Evolutionary conservation across 2,329 filamentous ascomycete genomes (phyloP).

Genomic region (Canariomyces notabilis): DNA sequence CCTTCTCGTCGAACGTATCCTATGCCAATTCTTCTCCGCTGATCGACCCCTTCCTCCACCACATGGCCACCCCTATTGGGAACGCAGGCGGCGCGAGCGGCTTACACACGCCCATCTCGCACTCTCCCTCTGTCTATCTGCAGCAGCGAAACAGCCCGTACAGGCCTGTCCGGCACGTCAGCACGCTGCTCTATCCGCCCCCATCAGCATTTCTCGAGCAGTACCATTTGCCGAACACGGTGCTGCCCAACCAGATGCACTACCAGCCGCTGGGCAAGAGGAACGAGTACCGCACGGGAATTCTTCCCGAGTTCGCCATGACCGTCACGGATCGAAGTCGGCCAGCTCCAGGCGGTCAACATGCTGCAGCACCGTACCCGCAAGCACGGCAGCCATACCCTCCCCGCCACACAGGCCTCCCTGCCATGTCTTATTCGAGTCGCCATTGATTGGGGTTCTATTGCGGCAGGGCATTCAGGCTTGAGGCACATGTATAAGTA

Average conservation of each 20-base stretch:
- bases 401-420: not conserved
- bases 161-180: slow-evolving; percentile 81
- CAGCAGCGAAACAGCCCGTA: slow-evolving; percentile 89
- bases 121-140: slow-evolving; percentile 84
- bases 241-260: slow-evolving; percentile 70
- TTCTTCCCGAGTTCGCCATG: slow-evolving; percentile 58
- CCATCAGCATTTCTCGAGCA: slow-evolving; percentile 74
- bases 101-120: slow-evolving; percentile 60
- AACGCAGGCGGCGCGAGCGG: slow-evolving; percentile 26
- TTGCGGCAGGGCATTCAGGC: too few relatives aligned
- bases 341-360: slow-evolving; percentile 8
- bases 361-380: not conserved
- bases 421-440: not conserved
- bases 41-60: slow-evolving; percentile 54
- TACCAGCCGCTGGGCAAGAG: slow-evolving; percentile 72
- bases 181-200: slow-evolving; percentile 84
- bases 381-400: not conserved
- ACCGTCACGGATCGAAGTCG: not conserved
- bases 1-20: slow-evolving; percentile 36
- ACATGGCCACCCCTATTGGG: slow-evolving; percentile 31
- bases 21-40: slow-evolving; percentile 64
- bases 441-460: slow-evolving; percentile 5
- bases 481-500: slow-evolving; percentile 9
- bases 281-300: slow-evolving; percentile 62
- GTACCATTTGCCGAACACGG: slow-evolving; percentile 49